Evolutionary conservation across 208 protist species (phyloP).

Genomic region (Herpetomonas tarakana): DNA sequence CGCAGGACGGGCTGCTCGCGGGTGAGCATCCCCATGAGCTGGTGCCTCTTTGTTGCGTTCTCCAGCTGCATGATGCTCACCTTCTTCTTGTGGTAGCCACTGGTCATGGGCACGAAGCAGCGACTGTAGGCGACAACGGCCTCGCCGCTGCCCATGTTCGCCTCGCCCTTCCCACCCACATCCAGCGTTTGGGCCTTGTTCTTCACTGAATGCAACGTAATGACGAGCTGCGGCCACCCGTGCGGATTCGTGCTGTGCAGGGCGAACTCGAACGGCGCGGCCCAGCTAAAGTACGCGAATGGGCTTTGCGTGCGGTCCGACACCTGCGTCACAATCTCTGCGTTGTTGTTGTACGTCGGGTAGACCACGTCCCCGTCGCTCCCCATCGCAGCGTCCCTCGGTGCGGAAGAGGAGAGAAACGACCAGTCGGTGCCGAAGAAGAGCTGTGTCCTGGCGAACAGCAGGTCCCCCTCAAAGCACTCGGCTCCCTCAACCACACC

Average conservation of each 20-base stretch:
- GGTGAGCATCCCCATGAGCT: conserved; percentile 52
- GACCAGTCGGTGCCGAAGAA: conserved; percentile 81
- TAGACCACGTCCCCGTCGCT: conserved; percentile 29
- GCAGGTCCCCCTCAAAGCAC: conserved; percentile 49
- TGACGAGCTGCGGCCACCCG: conserved; percentile 81
- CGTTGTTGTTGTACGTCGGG: conserved; percentile 62
- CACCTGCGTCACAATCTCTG: conserved; percentile 82
- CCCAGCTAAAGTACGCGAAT: conserved; percentile 67
- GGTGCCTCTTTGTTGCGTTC: conserved; percentile 57
- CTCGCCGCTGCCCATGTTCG: conserved; percentile 45
- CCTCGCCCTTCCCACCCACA: conserved; percentile 27
- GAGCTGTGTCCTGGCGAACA: conserved; percentile 84
- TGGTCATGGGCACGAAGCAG: conserved; percentile 76
- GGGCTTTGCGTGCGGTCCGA: conserved; percentile 50
- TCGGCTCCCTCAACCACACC: conserved; percentile 79
- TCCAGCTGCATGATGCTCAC: conserved; percentile 76
- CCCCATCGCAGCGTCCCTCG: neutral
- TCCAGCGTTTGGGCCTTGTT: conserved; percentile 20
- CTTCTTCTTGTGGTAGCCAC: conserved; percentile 48
- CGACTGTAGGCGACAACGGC: conserved; percentile 69
- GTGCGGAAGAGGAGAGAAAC: conserved; percentile 21
- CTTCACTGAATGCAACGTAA: conserved; percentile 74
- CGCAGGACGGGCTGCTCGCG: conserved; percentile 64
- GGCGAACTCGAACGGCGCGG: conserved; percentile 77
- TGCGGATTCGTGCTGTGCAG: conserved; percentile 77